phyloP scores from a whole-genome alignment of 371 early-diverging fungal species.

The Mortierella polycephala region DNA sequence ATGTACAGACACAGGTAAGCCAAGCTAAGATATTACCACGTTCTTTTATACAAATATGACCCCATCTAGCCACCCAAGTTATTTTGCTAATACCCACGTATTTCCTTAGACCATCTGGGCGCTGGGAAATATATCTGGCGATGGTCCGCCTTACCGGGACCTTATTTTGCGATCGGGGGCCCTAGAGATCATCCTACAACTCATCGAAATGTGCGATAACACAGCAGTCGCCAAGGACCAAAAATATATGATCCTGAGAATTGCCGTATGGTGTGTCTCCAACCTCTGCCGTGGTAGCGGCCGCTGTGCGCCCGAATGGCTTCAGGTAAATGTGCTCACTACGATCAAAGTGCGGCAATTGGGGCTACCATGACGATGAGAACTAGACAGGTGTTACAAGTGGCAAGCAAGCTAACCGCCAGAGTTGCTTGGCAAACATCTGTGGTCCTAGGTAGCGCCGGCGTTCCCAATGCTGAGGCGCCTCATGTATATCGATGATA shows the following conservation, averaged over 20 bases:
- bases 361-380: too few relatives aligned
- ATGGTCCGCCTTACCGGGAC: slow-evolving; percentile 50
- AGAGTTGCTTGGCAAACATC: too few relatives aligned
- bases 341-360: too few relatives aligned
- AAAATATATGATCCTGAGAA: slow-evolving; percentile 50
- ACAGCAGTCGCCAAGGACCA: slow-evolving; percentile 46
- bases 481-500: slow-evolving; percentile 61
- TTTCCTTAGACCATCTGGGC: slow-evolving; percentile 47
- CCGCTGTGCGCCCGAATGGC: slow-evolving; percentile 48
- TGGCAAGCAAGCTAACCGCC: too few relatives aligned
- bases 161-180: slow-evolving; percentile 48
- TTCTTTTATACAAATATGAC: too few relatives aligned
- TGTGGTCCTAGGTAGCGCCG: slow-evolving; percentile 56
- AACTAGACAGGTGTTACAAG: too few relatives aligned
- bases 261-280: slow-evolving; percentile 54
- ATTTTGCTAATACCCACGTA: too few relatives aligned
- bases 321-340: slow-evolving; percentile 25
- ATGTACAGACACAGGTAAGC: slow-evolving; percentile 51
- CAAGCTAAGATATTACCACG: neutral
- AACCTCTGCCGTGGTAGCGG: slow-evolving; percentile 51
- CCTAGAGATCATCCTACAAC: slow-evolving; percentile 36
- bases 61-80: too few relatives aligned
- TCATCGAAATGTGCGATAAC: slow-evolving; percentile 51
- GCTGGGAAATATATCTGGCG: slow-evolving; percentile 50
- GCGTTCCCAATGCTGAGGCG: slow-evolving; percentile 62